phyloP scores from a whole-genome alignment of 441 rosid genomes.

The Mallotus japonicus region DNA sequence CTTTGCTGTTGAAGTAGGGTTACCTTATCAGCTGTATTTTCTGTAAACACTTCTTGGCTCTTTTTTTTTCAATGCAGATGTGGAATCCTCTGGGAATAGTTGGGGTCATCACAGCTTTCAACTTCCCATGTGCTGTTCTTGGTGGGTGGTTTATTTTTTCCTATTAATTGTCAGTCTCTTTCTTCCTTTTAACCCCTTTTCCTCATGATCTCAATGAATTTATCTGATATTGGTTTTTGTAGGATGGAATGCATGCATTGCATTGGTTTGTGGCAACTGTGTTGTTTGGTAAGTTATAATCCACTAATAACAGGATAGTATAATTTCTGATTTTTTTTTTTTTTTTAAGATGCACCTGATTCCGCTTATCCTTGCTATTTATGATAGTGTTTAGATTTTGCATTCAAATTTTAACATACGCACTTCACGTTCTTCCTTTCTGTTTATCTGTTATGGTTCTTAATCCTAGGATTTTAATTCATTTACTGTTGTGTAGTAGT shows the following conservation, averaged over 20 bases:
- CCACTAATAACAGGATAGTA: slow-evolving; percentile 1
- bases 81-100: slow-evolving; percentile 98
- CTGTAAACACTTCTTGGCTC: slow-evolving; percentile 6
- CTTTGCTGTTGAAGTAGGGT: slow-evolving; percentile 18
- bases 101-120: slow-evolving; percentile 95
- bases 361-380: background rate
- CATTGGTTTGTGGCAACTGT: slow-evolving; percentile 93
- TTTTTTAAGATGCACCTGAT: background rate
- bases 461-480: too few relatives aligned
- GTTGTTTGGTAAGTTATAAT: slow-evolving; percentile 77
- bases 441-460: too few relatives aligned
- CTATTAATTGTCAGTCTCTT: background rate
- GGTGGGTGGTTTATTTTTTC: slow-evolving; percentile 49
- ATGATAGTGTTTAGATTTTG: background rate
- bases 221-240: slow-evolving; percentile 10
- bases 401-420: too few relatives aligned
- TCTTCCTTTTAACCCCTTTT: background rate
- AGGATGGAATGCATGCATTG: slow-evolving; percentile 99
- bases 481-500: too few relatives aligned
- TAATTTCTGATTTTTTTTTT: background rate
- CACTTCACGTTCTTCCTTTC: too few relatives aligned
- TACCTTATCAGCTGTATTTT: too few relatives aligned
- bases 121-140: slow-evolving; percentile 96
- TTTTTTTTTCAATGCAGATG: slow-evolving; percentile 45
- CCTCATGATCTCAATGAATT: background rate